Evolutionary conservation across 331 rosid species (phyloP).

Genomic region (Quercus tomentella): DNA sequence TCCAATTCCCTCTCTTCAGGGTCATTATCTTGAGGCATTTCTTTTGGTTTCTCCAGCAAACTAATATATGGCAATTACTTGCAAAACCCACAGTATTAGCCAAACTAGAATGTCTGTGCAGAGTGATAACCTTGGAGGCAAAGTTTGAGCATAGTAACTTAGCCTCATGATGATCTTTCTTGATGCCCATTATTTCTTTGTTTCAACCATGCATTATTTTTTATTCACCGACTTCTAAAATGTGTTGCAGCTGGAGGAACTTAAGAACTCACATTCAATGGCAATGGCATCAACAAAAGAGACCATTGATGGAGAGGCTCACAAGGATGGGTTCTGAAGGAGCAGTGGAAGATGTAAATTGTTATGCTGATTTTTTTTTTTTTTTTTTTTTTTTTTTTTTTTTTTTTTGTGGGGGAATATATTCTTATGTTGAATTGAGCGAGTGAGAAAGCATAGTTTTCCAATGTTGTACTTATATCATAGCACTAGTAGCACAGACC

Average conservation of each 20-base stretch:
- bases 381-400: too few species aligned
- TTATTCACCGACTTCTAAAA: conserved; percentile 1
- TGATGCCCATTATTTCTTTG: conserved; percentile 1
- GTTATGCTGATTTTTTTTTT: background rate
- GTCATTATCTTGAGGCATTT: too few species aligned
- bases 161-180: background rate
- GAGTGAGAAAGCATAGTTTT: background rate
- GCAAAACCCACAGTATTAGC: background rate
- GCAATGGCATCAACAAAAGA: conserved; percentile 49
- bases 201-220: conserved; percentile 1
- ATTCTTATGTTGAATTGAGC: background rate
- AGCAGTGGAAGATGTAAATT: background rate
- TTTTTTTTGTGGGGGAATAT: too few species aligned
- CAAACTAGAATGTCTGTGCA: background rate
- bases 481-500: background rate
- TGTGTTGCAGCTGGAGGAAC: conserved; percentile 64
- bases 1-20: too few species aligned
- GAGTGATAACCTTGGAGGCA: background rate
- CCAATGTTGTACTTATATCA: background rate
- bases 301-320: conserved; percentile 43
- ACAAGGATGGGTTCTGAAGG: conserved; percentile 35
- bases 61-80: background rate
- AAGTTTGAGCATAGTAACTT: background rate
- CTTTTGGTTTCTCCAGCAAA: too few species aligned
- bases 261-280: conserved; percentile 37